Evolutionary conservation across 805 yeast genomes (phyloP), one percentile per base, ranked within the genome.

Genomic region (Kregervanrija fluxuum): DNA sequence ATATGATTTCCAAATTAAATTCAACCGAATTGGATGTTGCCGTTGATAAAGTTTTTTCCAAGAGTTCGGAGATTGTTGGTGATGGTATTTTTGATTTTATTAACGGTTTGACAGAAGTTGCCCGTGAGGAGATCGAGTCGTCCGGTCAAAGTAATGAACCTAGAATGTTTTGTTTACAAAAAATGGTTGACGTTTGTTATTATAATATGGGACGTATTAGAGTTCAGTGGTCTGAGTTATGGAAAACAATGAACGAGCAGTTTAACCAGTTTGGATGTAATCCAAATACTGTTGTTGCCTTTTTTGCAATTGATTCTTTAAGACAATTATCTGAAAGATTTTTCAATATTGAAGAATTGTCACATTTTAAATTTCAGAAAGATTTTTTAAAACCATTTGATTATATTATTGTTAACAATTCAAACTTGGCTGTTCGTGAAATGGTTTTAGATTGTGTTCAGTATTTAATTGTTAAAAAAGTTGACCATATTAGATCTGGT

Each of bases 201-300:
- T 93, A 95, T 69, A 95, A 95, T 62, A 93, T 93, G 97, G 80
- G 80, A 41, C 85, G 99, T 69, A 90, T 93, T 55, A 79, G 96
- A 62, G 81, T 93, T 49, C 96, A 95, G 65, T 93, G 99, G 97
- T 79, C 95, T 5, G 91, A 87, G 44, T 71, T 93, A 47, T 93
- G 99, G 99, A 77, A 85, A 12, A 84, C 86, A 9, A 85, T 93
- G 85, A 96, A 95, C 12, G 85, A 77, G 46, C 85, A 86, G 37
- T 93, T 93, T 67, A 86, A 87, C 52, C 76, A 72, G 40, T 90
- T 89, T 51, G 95, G 95, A 3, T 81, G 95, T 47, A 85, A 86
- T 59, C 65, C 78, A 35, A 91, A 90, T 57, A 67, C 74, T 30
- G 79, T 80, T 1, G 84, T 93, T 49, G 89, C 85, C 2, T 80